Evolutionary conservation across 2,329 filamentous ascomycete species (phyloP), one percentile per base, ranked within the genome.

Genomic region (Stromatinia cepivora): DNA sequence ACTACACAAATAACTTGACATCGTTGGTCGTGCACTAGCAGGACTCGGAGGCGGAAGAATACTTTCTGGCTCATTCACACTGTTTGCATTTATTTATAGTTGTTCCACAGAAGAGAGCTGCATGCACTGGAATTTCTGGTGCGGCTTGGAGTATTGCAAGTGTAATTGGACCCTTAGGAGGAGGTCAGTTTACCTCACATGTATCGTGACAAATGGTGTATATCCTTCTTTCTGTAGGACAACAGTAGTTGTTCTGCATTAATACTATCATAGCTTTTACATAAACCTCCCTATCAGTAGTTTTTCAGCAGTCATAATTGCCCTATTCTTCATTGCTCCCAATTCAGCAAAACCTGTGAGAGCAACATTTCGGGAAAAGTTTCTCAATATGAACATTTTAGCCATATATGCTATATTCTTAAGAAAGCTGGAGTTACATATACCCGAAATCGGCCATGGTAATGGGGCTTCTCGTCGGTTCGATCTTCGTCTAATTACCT

Each of bases 1-100:
- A 72, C 70, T 31, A 80, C 79, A n/a, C n/a, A n/a, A n/a, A n/a
- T n/a, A n/a, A n/a, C 76, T 75, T 85, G n/a, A n/a, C 28, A 81
- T 85, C 61, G 80, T 76, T 1, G 82, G 80, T 0, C 78, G 84
- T 5, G 82, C 82, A 8, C 70, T 86, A 6, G 84, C 85, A 72
- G 84, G 84, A 0, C 69, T 83, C 0, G 84, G 83, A 0, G 81
- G 81, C 20, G 81, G 82, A 0, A 83, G 84, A 4, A 81, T 85
- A 73, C 74, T 81, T 59, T 81, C 81, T 11, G 76, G 85, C 73
- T 82, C 84, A 13, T 84, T 84, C 66, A 80, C 84, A 15, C 81
- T 81, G 70, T 83, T 86, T 59, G 80, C 81, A 70, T 82, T 85
- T 70, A 70, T 82, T 85, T 70, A 73, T 84, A 69, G 85, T 46